These are phyloP conservation scores for Gaertneriomyces sp. DNA, from an alignment of 192 early-diverging fungal genomes.

Conservation along the genomic window DNA sequence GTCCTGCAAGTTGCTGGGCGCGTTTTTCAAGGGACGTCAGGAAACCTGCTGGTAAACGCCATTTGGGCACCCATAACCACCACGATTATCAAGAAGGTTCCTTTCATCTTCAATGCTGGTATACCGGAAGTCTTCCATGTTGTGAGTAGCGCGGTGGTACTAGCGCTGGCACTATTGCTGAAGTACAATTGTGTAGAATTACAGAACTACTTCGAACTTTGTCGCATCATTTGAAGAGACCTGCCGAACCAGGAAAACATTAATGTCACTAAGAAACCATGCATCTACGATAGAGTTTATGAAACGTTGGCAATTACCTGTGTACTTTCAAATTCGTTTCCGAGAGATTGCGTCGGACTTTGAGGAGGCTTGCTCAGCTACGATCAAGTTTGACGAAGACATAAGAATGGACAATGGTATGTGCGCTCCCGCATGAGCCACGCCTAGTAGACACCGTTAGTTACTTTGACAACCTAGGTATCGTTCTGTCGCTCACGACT, in stretches of 20 bases:
- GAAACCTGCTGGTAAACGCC: slow-evolving; percentile 60
- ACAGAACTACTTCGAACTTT: slow-evolving; percentile 24
- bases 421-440: not conserved
- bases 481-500: slow-evolving; percentile 16
- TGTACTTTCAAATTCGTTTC: slow-evolving; percentile 45
- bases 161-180: not conserved
- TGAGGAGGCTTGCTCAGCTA: slow-evolving; percentile 13
- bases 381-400: slow-evolving; percentile 1
- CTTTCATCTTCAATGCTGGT: slow-evolving; percentile 58
- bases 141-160: slow-evolving; percentile 14
- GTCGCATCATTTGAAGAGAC: slow-evolving; percentile 20
- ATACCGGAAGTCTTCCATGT: slow-evolving; percentile 69
- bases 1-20: slow-evolving; percentile 55
- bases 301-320: slow-evolving; percentile 44
- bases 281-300: slow-evolving; percentile 36
- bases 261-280: slow-evolving; percentile 29
- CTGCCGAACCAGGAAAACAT: slow-evolving; percentile 5
- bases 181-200: slow-evolving; percentile 25
- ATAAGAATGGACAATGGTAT: slow-evolving; percentile 7
- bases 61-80: slow-evolving; percentile 56
- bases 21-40: slow-evolving; percentile 57
- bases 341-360: slow-evolving; percentile 39
- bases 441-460: not conserved
- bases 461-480: not conserved
- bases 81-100: slow-evolving; percentile 43